Percentiles rank a stretch among this genome's conserved stretches.
Conservation (phyloP, 202 grass and related monocot genomes). For the Setaria italica region DNA sequence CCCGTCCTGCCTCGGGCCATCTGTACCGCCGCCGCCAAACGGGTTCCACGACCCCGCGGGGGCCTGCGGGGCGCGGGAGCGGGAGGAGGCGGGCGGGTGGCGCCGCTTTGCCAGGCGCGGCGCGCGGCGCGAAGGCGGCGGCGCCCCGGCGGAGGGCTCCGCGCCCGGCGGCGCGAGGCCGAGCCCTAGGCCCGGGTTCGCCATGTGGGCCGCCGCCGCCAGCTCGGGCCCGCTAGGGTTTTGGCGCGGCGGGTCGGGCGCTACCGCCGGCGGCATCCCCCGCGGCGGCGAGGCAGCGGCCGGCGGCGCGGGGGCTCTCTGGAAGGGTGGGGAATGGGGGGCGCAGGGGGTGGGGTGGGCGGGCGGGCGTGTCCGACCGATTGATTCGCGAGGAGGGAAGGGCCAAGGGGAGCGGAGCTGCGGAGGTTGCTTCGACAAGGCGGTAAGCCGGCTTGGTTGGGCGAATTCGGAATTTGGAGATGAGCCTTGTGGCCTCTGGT, state of each 20-base stretch:
- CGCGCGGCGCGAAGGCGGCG: slow-evolving; percentile 15
- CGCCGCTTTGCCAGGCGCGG: slow-evolving; percentile 66
- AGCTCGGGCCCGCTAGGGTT: slow-evolving; percentile 45
- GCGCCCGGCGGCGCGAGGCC: slow-evolving; percentile 34
- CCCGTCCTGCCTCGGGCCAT: not conserved
- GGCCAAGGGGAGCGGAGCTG: not conserved
- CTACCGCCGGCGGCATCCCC: slow-evolving; percentile 51
- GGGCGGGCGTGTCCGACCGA: slow-evolving; percentile 4
- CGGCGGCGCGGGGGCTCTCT: slow-evolving; percentile 16
- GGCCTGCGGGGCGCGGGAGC: slow-evolving; percentile 33
- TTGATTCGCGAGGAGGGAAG: slow-evolving; percentile 14
- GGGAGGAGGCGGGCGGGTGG: slow-evolving; percentile 42
- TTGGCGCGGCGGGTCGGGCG: slow-evolving; percentile 16
- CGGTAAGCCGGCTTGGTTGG: slow-evolving; percentile 35
- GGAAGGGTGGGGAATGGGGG: slow-evolving; percentile 7
- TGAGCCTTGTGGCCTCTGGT: not conserved
- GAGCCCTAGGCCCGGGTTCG: slow-evolving; percentile 49
- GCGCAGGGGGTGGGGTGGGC: not conserved
- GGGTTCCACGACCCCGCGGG: slow-evolving; percentile 45
- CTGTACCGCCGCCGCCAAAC: slow-evolving; percentile 45
- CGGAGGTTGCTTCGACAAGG: slow-evolving; percentile 36
- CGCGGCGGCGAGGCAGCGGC: not conserved
- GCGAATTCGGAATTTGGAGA: not conserved
- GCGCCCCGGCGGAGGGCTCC: slow-evolving; percentile 10
- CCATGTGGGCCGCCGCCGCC: slow-evolving; percentile 33